Evolutionary conservation across 2,329 filamentous ascomycete species (phyloP).

Genomic region (Emericellopsis cladophorae): DNA sequence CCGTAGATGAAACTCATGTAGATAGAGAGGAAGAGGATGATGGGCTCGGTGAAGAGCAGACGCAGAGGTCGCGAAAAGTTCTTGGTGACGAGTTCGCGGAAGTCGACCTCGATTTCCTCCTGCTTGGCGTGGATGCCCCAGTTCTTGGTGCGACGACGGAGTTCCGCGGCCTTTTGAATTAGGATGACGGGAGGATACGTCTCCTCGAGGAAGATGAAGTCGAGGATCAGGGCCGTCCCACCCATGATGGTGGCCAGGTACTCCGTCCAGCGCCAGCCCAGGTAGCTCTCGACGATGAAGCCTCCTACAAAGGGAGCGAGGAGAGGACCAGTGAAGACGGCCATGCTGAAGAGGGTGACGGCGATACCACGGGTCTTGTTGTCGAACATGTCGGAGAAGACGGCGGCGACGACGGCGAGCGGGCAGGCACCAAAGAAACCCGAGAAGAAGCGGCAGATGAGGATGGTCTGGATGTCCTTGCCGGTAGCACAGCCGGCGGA

Average conservation of each 20-base stretch:
- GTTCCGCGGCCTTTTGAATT: conserved; percentile 44
- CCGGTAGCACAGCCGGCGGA: conserved; percentile 51
- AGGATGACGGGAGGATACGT: conserved; percentile 59
- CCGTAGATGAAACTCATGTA: conserved; percentile 69
- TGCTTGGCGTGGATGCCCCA: conserved; percentile 62
- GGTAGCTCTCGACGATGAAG: conserved; percentile 47
- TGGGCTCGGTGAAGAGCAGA: conserved; percentile 56
- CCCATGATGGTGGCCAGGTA: conserved; percentile 31
- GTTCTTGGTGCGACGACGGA: conserved; percentile 52
- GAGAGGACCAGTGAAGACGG: conserved; percentile 53
- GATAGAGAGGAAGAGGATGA: conserved; percentile 53
- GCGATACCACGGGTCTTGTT: conserved; percentile 44
- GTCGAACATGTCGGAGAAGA: conserved; percentile 62
- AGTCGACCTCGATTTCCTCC: conserved; percentile 57
- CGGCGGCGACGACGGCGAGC: conserved; percentile 55
- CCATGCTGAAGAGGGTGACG: conserved; percentile 29
- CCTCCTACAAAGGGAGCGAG: conserved; percentile 58
- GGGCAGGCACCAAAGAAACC: conserved; percentile 62
- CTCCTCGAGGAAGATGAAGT: conserved; percentile 52
- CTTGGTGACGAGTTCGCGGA: conserved; percentile 50
- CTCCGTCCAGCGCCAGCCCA: conserved; percentile 49
- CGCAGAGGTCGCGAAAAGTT: conserved; percentile 54
- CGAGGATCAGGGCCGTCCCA: conserved; percentile 42
- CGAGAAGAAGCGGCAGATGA: conserved; percentile 60
- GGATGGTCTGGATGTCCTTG: conserved; percentile 56